Evolutionary conservation across 2,329 filamentous ascomycete species (phyloP).

Genomic region (Botrytis tulipae): DNA sequence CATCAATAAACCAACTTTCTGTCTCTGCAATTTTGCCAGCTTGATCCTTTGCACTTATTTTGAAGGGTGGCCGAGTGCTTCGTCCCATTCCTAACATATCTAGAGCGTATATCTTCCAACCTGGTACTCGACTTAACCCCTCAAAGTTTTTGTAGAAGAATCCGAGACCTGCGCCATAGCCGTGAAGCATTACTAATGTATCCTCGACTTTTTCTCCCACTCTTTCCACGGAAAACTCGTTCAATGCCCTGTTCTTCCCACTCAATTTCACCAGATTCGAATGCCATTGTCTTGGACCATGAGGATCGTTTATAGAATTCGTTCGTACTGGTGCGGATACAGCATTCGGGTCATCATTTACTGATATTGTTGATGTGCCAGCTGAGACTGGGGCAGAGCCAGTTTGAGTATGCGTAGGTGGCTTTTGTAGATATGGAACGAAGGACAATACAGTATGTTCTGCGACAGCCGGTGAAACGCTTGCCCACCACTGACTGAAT

Average conservation of each 20-base stretch:
- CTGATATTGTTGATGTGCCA: constrained; percentile 41
- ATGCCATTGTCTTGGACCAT: constrained; percentile 82
- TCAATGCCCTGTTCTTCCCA: constrained; percentile 82
- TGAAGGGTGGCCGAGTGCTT: constrained; percentile 79
- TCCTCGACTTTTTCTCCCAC: constrained; percentile 76
- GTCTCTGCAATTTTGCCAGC: constrained; percentile 82
- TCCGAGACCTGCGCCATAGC: constrained; percentile 91
- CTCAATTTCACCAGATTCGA: constrained; percentile 80
- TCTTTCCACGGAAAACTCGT: constrained; percentile 89
- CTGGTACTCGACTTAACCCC: constrained; percentile 70
- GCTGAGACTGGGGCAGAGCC: constrained; percentile 50
- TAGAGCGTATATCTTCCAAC: constrained; percentile 90
- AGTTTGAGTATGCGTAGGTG: constrained; percentile 54
- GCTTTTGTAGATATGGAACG: constrained; percentile 78
- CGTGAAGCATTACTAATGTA: constrained; percentile 92
- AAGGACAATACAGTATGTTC: constrained; percentile 86
- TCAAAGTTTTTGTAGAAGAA: constrained; percentile 99
- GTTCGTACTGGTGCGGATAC: constrained; percentile 45
- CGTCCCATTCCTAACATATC: constrained; percentile 95
- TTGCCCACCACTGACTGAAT: constrained; percentile 91
- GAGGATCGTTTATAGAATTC: constrained; percentile 64
- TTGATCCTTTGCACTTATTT: constrained; percentile 76
- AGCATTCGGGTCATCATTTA: constrained; percentile 41
- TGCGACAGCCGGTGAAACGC: constrained; percentile 75
- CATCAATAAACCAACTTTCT: constrained; percentile 94